Evolutionary conservation across 495 filamentous ascomycete species (phyloP), one percentile per base, ranked within the genome.

Genomic region (Hypoxylon subgilvum): DNA sequence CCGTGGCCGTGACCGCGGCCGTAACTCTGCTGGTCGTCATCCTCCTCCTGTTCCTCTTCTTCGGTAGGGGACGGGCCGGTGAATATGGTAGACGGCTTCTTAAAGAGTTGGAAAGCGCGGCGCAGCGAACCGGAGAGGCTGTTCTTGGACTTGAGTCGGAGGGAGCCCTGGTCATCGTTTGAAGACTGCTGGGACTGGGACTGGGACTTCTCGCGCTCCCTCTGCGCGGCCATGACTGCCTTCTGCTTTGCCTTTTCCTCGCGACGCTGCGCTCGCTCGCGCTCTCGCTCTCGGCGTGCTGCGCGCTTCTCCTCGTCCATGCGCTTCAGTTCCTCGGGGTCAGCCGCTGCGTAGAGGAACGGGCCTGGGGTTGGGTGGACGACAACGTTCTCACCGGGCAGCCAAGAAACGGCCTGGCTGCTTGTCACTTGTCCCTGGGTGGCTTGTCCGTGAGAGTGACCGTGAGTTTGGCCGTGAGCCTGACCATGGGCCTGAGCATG

Each of bases 51-150:
- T 6, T 36, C 22, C 12, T 57, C 36, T 6, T 49, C 45, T 34
- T 41, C 39, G 27, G 28, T 4, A 6, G 30, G 53, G 1, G 6
- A 1, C 6, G 36, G 45, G 12, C 19, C 19, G 1, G 47, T 9
- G 10, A 18, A 1, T 14, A 2, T 6, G 12, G 16, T 2, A 3
- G 45, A 21, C 0, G 39, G 17, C 13, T 35, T 56, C 52, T 47
- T 62, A 16, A 63, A 21, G 4, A 43, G 48, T 21, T 58, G 21
- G 23, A 63, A 63, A 1, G 60, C 53, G 52, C 60, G 60, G 38
- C 60, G 53, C 6, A 63, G 44, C 0, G 53, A 57, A 1, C 53
- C 60, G 4, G 42, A 13, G 31, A 63, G 58, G 19, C 60, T 63
- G 2, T 14, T 1, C 7, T 25, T 17, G 4, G 52, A 1, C 23